Conservation (phyloP, 1,284 basidiomycete genomes). For the Marasmius oreades region DNA sequence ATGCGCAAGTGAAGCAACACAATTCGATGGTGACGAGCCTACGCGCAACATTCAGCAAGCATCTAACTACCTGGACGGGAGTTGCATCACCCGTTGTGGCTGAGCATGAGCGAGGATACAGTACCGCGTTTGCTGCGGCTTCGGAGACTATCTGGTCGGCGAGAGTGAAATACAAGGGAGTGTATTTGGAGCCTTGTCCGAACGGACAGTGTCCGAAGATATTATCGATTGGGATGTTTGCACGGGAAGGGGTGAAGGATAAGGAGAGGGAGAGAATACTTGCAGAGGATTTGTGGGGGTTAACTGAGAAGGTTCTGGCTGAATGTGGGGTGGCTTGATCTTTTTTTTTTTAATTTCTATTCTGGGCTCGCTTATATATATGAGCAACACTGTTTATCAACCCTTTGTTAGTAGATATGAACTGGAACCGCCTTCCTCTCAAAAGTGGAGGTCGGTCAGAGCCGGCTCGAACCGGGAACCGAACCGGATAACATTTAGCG, state of each 20-base stretch:
- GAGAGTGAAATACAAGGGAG: not conserved
- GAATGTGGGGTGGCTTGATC: not conserved
- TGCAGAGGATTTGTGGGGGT: not conserved
- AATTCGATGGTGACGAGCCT: not conserved
- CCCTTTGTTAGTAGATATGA: too few species aligned
- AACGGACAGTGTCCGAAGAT: not conserved
- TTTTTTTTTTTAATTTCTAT: not conserved
- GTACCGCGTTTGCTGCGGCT: not conserved
- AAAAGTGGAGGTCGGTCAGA: too few species aligned
- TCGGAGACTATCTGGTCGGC: not conserved
- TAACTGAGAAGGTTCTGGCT: not conserved
- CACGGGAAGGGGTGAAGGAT: not conserved
- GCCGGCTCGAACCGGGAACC: too few species aligned
- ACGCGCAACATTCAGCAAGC: constrained; percentile 30
- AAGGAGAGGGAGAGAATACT: not conserved
- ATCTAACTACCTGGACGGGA: constrained; percentile 26
- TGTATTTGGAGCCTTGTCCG: not conserved
- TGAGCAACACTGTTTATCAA: too few species aligned
- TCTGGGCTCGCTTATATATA: too few species aligned
- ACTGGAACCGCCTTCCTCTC: too few species aligned
- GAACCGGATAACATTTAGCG: too few species aligned
- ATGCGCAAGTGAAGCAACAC: not conserved
- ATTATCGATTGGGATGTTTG: not conserved
- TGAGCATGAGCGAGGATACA: not conserved
- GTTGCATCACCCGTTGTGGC: not conserved